phyloP scores from a whole-genome alignment of 2,329 filamentous ascomycete genomes.

The Tolypocladium endophyticum region DNA sequence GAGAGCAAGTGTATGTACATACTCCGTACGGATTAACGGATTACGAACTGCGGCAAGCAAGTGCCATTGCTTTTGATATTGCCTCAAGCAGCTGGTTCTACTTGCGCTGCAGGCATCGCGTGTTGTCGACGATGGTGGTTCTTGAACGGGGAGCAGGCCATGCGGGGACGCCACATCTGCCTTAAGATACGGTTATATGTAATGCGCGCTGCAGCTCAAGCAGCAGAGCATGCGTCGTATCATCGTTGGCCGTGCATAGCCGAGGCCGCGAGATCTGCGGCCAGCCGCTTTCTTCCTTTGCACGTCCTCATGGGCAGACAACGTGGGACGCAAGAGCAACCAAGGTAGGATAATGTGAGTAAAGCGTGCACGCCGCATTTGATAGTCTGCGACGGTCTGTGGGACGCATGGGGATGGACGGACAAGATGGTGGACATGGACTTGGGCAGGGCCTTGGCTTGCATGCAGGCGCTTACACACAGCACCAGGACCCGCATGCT shows the following conservation, averaged over 20 bases:
- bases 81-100: neutral
- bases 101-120: neutral
- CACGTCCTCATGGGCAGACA: neutral
- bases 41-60: neutral
- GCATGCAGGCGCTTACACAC: constrained; percentile 5
- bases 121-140: neutral
- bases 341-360: neutral
- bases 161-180: constrained; percentile 3
- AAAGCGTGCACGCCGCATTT: neutral
- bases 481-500: neutral
- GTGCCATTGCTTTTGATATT: neutral
- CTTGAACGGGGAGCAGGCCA: neutral
- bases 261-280: constrained; percentile 26
- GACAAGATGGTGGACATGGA: neutral
- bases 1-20: neutral
- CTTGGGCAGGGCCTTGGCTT: neutral
- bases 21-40: too few relatives aligned
- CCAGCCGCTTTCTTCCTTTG: constrained; percentile 11
- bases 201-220: neutral
- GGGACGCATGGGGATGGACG: neutral
- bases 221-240: neutral
- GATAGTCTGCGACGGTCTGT: neutral
- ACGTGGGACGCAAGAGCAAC: neutral
- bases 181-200: neutral
- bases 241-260: constrained; percentile 19